These are phyloP conservation scores for Gracilaria gracilis DNA, from an alignment of 23 red algal species.

Conservation along the genomic window DNA sequence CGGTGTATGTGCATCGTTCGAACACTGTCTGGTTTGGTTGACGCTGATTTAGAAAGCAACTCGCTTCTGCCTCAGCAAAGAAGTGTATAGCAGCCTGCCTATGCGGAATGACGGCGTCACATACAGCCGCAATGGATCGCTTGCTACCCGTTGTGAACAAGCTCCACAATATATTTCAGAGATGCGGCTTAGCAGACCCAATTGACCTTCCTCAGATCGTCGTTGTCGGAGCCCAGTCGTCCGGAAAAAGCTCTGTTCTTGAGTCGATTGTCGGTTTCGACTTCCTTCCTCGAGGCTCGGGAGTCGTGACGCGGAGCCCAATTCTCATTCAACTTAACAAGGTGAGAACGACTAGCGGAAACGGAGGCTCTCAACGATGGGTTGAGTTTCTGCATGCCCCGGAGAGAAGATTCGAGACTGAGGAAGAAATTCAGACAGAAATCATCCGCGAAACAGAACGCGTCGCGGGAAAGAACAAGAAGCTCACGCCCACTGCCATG, in stretches of 20 bases:
- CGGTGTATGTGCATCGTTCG: too few species aligned
- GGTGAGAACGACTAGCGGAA: conserved; percentile 17
- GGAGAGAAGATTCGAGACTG: conserved; percentile 74
- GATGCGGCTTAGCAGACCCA: conserved; percentile 81
- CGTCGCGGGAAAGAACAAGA: conserved; percentile 90
- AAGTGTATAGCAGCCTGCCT: not conserved
- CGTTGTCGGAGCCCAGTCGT: conserved; percentile 93
- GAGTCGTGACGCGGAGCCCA: conserved; percentile 93
- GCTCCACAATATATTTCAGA: conserved; percentile 92
- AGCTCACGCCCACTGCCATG: conserved; percentile 87
- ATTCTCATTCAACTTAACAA: conserved; percentile 96
- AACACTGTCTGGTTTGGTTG: not conserved
- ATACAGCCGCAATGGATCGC: conserved; percentile 78
- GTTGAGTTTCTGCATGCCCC: conserved; percentile 92
- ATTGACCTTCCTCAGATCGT: conserved; percentile 98
- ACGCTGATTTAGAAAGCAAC: not conserved
- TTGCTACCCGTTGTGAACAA: conserved; percentile 92
- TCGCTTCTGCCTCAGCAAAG: not conserved
- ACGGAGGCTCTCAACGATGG: conserved; percentile 42
- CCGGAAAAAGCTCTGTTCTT: conserved; percentile 95
- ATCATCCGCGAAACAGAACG: conserved; percentile 88
- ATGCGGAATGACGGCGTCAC: not conserved
- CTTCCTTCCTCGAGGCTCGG: conserved; percentile 92
- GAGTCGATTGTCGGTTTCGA: conserved; percentile 90
- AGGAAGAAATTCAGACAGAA: conserved; percentile 87